Percentiles rank a stretch among this genome's conserved stretches.
Evolutionary conservation across 306 rosid genomes (phyloP).

Genomic region (Mimosa pudica): DNA sequence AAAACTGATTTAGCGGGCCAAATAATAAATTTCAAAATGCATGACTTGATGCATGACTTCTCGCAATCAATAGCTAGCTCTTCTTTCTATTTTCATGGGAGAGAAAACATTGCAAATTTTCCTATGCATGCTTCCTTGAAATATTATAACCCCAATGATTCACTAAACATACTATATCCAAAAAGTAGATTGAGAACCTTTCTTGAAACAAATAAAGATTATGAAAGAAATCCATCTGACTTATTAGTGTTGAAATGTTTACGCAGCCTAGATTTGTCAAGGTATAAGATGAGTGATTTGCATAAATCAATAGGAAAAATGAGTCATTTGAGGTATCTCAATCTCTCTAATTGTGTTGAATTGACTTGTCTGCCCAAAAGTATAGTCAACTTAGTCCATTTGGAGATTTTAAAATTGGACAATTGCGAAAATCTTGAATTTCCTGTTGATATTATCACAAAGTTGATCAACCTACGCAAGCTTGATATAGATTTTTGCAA

Average conservation of each 20-base stretch:
- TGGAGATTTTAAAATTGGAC: slow-evolving; percentile 9
- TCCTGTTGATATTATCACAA: neutral
- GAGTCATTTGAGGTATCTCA: slow-evolving; percentile 24
- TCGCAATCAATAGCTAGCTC: neutral
- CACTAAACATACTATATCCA: too few relatives aligned
- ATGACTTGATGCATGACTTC: neutral
- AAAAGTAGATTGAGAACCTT: neutral
- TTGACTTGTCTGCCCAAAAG: neutral
- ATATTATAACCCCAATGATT: neutral
- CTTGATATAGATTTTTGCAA: neutral
- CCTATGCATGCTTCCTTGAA: neutral
- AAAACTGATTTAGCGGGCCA: neutral
- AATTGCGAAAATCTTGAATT: neutral
- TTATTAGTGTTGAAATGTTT: neutral
- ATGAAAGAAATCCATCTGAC: neutral
- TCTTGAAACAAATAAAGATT: rapidly evolving
- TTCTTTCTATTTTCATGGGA: neutral
- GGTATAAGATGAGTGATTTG: rapidly evolving
- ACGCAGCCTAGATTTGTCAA: neutral
- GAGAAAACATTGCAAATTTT: neutral
- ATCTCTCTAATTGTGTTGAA: neutral
- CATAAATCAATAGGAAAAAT: neutral
- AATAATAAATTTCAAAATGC: neutral
- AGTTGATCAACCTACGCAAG: neutral
- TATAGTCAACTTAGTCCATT: neutral